Evolutionary conservation across 1,284 basidiomycete genomes (phyloP), one percentile per base, ranked within the genome.

Genomic region (Pascua sp.): DNA sequence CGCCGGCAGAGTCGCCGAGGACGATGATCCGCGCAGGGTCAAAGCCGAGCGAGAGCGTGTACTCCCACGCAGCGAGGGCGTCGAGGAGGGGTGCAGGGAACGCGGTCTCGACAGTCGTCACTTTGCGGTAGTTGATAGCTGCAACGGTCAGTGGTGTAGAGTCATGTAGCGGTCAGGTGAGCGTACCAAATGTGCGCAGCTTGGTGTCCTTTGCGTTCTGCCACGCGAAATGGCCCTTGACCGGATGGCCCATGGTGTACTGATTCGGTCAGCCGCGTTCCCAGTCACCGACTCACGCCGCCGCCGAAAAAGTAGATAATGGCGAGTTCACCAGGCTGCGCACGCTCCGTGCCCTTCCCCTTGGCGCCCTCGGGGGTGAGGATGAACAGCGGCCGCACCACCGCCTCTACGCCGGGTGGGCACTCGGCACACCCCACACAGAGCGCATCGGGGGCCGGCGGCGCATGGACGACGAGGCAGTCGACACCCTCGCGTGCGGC

Each of bases 261-360:
- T 32, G 24, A 32, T 32, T 32, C 24, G 3, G 24, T 32, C 24
- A 32, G 24, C 24, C 24, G 24, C 24, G 24, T 32, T 32, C 24
- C 24, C 24, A 32, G 24, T 32, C 24, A 16, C 10, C 18, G 8
- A 42, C 59, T 47, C 43, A 58, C 56, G 24, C 24, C 24, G 24
- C 60, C 60, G 42, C 62, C 54, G 37, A 48, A 52, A 38, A 67
- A 57, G 55, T 70, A 69, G 17, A 70, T 47, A n/a, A 70, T 58
- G 9, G 67, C 59, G 58, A 56, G 63, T 42, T 67, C 68, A 4
- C 56, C 62, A 11, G 52, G 46, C 38, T 43, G 17, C 1, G 67
- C 67, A 24, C 9, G 36, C 13, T 55, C 24, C 24, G 24, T 32
- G 8, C 47, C 41, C 2, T 48, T 56, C 16, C 51, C 61, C 17